Percentiles rank a stretch among this genome's conserved stretches.
These are phyloP conservation scores for Malus orientalis DNA, from an alignment of 306 rosid species.

Conservation along the genomic window DNA sequence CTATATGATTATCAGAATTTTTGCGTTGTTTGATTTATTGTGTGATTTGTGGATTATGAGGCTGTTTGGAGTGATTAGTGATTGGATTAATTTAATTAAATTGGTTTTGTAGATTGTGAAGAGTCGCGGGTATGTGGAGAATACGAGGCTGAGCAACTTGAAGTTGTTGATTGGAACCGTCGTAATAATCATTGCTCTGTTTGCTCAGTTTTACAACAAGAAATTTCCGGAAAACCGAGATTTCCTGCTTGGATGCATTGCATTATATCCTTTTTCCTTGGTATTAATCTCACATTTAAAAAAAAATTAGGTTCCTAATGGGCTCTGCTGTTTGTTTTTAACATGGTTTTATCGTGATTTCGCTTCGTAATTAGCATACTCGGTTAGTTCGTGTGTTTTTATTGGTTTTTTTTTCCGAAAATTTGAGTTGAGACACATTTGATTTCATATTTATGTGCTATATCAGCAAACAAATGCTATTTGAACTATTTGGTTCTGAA, in stretches of 20 bases:
- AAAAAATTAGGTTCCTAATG: background rate
- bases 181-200: constrained; percentile 5
- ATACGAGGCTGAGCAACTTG: constrained; percentile 8
- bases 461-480: background rate
- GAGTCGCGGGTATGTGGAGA: constrained; percentile 6
- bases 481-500: background rate
- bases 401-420: background rate
- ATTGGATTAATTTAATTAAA: background rate
- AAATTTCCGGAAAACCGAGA: constrained; percentile 8
- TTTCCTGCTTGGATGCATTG: constrained; percentile 8
- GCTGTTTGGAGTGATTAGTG: background rate
- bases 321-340: background rate
- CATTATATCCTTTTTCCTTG: constrained; percentile 5
- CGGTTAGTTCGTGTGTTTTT: background rate
- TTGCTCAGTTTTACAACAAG: constrained; percentile 17
- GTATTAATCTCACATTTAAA: background rate
- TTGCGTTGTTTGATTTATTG: background rate
- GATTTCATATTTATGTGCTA: background rate
- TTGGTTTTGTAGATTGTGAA: constrained; percentile 7
- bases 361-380: background rate
- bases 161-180: constrained; percentile 8
- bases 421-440: background rate
- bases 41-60: background rate
- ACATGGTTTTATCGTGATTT: background rate
- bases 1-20: background rate